Base-by-base conservation (phyloP, 2,329 filamentous ascomycete species). In the Thielaviopsis ethacetica region DNA sequence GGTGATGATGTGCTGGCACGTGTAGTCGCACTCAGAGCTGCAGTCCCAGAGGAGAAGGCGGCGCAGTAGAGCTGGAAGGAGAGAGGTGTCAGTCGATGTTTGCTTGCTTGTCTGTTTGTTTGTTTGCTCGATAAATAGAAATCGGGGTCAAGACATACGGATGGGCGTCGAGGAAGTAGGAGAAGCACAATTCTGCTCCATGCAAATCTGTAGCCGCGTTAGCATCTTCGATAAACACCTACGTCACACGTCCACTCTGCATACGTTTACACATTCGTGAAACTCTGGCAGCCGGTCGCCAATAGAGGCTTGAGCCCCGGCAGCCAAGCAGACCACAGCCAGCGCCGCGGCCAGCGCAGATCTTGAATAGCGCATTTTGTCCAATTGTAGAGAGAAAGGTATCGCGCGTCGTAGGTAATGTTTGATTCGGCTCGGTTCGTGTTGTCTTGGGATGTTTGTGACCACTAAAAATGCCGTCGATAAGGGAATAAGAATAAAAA, bases 21-120 rank as follows among this genome's bases (percentile, higher is more conserved):
- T 85, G 75, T 98, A 95, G 76, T 98, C 91, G 82, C 93, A 98
- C 79, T 98, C 91, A 68, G 86, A 78, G 62, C 86, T 81, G 74
- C 93, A 98, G 69, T 83, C 83, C 93, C 93, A 98, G 70, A 96
- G 75, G 67, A 97, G 83, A 65, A 97, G 78, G 62, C 88, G 88
- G 69, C 85, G 90, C 71, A 87, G 82, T 65, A 95, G 70, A 63
- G 93, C 90, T 95, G 68, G 58, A 12, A 41, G 34, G 53, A 38
- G 9, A 17, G 54, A 34, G 59, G 64, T 65, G 64, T 67, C 59
- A 63, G 61, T 38, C 61, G 60, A 56, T 61, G 55, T 57, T 59
- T 21, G 50, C 38, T 24, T 53, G 53, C 61, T 63, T 61, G 54
- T 12, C 2, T 61, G 55, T 57, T 59, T 21, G 50, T 38, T 24